These are phyloP conservation scores for Gossypium davidsonii DNA, from an alignment of 441 rosid species.

Conservation along the genomic window DNA sequence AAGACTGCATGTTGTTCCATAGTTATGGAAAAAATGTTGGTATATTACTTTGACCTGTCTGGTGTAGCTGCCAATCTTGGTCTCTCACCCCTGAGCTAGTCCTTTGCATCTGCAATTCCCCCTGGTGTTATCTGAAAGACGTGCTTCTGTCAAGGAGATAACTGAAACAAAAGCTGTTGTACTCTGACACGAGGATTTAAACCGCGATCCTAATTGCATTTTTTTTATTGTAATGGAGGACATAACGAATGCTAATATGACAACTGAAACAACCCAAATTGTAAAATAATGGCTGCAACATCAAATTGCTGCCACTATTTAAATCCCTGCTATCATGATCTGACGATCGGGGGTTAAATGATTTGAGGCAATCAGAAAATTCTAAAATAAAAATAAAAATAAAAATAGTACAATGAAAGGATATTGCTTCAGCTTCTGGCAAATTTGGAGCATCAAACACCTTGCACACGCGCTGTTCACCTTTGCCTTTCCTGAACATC, in stretches of 20 bases:
- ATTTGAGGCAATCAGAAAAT: neutral
- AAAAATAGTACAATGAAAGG: slow-evolving; percentile 33
- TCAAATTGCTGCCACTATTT: neutral
- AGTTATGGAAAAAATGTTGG: neutral
- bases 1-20: neutral
- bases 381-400: neutral
- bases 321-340: neutral
- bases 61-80: neutral
- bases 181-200: neutral
- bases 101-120: slow-evolving; percentile 84
- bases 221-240: neutral
- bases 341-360: slow-evolving; percentile 19
- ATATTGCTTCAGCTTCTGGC: slow-evolving; percentile 92
- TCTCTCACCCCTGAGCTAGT: slow-evolving; percentile 19
- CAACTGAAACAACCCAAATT: too few relatives aligned
- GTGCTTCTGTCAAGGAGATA: slow-evolving; percentile 44
- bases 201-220: neutral
- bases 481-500: slow-evolving; percentile 91
- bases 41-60: neutral
- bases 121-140: slow-evolving; percentile 78
- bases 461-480: slow-evolving; percentile 86
- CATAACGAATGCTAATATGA: neutral
- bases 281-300: too few relatives aligned
- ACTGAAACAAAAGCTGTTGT: neutral
- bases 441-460: slow-evolving; percentile 91